phyloP scores from a whole-genome alignment of 768 basidiomycete genomes.

The Terana coerulea region DNA sequence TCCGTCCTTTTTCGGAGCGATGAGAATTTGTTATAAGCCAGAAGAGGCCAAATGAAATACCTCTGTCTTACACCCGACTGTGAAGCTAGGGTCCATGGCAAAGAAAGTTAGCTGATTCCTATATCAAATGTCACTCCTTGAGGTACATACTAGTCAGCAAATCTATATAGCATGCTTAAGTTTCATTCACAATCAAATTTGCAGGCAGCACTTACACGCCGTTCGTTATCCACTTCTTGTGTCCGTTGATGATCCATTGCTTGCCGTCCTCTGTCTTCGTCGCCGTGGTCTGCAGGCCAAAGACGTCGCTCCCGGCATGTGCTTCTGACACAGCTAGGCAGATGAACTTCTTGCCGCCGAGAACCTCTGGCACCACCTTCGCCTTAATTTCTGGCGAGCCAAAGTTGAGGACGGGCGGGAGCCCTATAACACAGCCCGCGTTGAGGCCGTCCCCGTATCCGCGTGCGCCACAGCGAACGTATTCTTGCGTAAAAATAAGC shows the following conservation, averaged over 20 bases:
- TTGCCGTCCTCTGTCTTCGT: slow-evolving; percentile 80
- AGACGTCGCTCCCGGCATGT: slow-evolving; percentile 83
- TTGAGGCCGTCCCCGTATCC: slow-evolving; percentile 83
- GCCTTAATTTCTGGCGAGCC: slow-evolving; percentile 58
- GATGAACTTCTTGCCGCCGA: slow-evolving; percentile 79
- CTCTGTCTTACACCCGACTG: slow-evolving; percentile 69
- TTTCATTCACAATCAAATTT: neutral
- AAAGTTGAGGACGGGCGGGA: slow-evolving; percentile 85
- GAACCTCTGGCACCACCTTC: slow-evolving; percentile 61
- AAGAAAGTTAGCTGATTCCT: neutral
- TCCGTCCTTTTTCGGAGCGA: slow-evolving; percentile 36
- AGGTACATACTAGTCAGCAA: slow-evolving; percentile 39
- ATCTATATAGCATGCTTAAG: slow-evolving; percentile 19
- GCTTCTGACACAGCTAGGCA: slow-evolving; percentile 81
- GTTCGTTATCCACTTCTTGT: slow-evolving; percentile 86
- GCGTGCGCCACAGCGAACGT: slow-evolving; percentile 54
- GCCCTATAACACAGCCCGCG: slow-evolving; percentile 76
- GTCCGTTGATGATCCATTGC: slow-evolving; percentile 81
- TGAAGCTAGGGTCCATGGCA: slow-evolving; percentile 43
- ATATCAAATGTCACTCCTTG: neutral
- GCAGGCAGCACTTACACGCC: slow-evolving; percentile 43
- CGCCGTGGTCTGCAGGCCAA: slow-evolving; percentile 76
- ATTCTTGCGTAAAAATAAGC: slow-evolving; percentile 31
- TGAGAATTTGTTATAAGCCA: slow-evolving; percentile 30
- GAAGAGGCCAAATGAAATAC: slow-evolving; percentile 21